A percentile compares a stretch with the other conserved stretches of the same genome.
Evolutionary conservation across 352 stramenopile genomes (phyloP).

Genomic region (Halophytophthora polymorphica): DNA sequence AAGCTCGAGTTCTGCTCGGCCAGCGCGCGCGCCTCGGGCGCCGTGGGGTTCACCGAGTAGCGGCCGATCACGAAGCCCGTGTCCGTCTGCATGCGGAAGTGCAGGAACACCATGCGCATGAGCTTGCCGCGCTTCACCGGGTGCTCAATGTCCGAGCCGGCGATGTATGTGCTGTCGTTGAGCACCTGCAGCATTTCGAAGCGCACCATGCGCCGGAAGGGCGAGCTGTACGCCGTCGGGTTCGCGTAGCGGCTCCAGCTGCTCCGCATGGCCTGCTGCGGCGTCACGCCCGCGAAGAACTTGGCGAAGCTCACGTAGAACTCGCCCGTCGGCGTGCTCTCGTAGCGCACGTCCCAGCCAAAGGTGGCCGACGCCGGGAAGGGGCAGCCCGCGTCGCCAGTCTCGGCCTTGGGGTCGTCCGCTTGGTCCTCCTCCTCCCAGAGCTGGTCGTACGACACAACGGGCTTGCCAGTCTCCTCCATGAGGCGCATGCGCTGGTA

Average conservation of each 20-base stretch:
- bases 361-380: slow-evolving; percentile 52
- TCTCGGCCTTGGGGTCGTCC: slow-evolving; percentile 1
- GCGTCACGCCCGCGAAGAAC: slow-evolving; percentile 35
- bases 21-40: slow-evolving; percentile 29
- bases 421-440: slow-evolving; percentile 15
- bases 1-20: slow-evolving; percentile 34
- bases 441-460: slow-evolving; percentile 29
- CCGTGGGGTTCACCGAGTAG: slow-evolving; percentile 52
- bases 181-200: slow-evolving; percentile 46
- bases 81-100: slow-evolving; percentile 51
- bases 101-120: slow-evolving; percentile 44
- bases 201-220: slow-evolving; percentile 33
- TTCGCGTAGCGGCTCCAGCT: slow-evolving; percentile 34
- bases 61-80: slow-evolving; percentile 56
- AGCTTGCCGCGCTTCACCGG: slow-evolving; percentile 44
- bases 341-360: slow-evolving; percentile 45
- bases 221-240: slow-evolving; percentile 18
- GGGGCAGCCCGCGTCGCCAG: slow-evolving; percentile 14
- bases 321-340: slow-evolving; percentile 32
- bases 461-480: slow-evolving; percentile 40
- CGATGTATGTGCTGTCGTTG: slow-evolving; percentile 51
- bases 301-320: slow-evolving; percentile 56
- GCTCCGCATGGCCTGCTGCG: slow-evolving; percentile 39
- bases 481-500: slow-evolving; percentile 55
- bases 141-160: slow-evolving; percentile 41